These are phyloP conservation scores for Neckera pumila DNA, from an alignment of 225 moss, liverwort and hornwort genomes.

Conservation along the genomic window DNA sequence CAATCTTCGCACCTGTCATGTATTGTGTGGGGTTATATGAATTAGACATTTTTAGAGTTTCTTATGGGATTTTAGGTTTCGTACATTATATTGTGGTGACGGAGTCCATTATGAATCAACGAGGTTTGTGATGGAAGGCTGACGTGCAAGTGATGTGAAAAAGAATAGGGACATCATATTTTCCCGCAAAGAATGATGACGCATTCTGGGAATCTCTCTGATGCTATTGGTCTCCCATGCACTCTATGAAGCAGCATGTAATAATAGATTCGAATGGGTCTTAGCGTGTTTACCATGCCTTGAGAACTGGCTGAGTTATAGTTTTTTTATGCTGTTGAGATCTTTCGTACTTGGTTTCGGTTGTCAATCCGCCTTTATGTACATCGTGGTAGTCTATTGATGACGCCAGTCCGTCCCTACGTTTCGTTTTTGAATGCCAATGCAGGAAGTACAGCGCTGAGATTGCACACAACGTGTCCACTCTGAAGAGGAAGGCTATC, in stretches of 20 bases:
- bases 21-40: background rate
- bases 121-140: background rate
- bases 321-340: background rate
- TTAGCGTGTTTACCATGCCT: background rate
- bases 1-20: background rate
- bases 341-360: background rate
- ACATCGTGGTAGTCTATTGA: background rate
- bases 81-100: background rate
- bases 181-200: slow-evolving; percentile 2
- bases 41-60: too few species aligned
- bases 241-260: background rate
- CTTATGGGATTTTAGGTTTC: background rate
- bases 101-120: background rate
- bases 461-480: slow-evolving; percentile 84
- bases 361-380: background rate
- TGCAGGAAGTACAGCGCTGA: slow-evolving; percentile 72
- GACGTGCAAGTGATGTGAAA: slow-evolving; percentile 17
- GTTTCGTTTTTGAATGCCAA: background rate
- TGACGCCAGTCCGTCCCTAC: background rate
- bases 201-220: slow-evolving; percentile 18
- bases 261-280: background rate
- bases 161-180: slow-evolving; percentile 19
- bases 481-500: slow-evolving; percentile 76
- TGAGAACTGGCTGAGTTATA: background rate
- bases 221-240: background rate